phyloP scores from a whole-genome alignment of 495 filamentous ascomycete genomes.

The Aspergillus biplanus region DNA sequence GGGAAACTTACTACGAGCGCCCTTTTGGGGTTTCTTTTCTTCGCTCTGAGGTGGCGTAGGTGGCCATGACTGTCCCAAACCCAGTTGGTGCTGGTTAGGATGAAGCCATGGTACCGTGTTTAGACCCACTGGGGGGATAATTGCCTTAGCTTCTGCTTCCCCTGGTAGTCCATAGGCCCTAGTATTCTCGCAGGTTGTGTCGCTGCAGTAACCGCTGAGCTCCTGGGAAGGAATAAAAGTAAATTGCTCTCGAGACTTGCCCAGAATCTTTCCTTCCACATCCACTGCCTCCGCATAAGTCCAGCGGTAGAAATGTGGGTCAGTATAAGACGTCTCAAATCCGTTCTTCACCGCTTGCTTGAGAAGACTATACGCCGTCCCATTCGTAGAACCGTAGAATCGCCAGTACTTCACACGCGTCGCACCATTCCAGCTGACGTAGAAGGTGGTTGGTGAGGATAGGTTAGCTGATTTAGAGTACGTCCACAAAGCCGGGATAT shows the following conservation, averaged over 20 bases:
- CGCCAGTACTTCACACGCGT: constrained; percentile 47
- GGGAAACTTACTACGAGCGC: constrained; percentile 14
- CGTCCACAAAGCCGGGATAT: constrained; percentile 47
- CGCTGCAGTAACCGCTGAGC: constrained; percentile 41
- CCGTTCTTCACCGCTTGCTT: constrained; percentile 38
- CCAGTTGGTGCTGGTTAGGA: constrained; percentile 34
- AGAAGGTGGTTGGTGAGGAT: constrained; percentile 40
- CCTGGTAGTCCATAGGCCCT: constrained; percentile 39
- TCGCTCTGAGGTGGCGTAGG: constrained; percentile 9
- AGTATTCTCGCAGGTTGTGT: constrained; percentile 38
- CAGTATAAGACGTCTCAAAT: constrained; percentile 45
- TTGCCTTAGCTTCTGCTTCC: constrained; percentile 34
- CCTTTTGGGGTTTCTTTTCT: background rate
- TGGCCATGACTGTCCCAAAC: constrained; percentile 18
- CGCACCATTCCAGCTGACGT: constrained; percentile 55
- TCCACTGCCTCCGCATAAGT: constrained; percentile 43
- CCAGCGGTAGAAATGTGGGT: constrained; percentile 39
- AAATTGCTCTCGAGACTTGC: constrained; percentile 39
- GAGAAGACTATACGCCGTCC: constrained; percentile 37
- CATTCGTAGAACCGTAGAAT: constrained; percentile 43
- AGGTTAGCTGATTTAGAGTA: constrained; percentile 39
- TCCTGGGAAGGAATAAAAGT: constrained; percentile 47
- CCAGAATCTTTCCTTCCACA: constrained; percentile 37
- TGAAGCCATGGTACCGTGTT: constrained; percentile 50
- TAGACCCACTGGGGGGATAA: constrained; percentile 40